Base-by-base conservation (phyloP, 768 basidiomycete species). In the Lepiota venenata region DNA sequence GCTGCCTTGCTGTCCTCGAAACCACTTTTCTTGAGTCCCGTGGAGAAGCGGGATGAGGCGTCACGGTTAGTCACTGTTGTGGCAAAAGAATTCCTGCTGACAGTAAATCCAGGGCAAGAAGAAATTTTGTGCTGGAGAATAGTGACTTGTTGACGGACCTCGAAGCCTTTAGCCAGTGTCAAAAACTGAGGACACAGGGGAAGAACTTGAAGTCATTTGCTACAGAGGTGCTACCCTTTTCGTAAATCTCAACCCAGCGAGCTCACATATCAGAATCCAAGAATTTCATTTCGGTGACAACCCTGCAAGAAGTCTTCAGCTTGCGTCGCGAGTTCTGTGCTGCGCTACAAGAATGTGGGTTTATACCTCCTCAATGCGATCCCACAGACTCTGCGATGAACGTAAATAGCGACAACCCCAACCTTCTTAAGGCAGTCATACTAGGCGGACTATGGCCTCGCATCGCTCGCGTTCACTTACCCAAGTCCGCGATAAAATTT, bases 361-460 rank as follows among this genome's bases (percentile, higher is more conserved):
- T 95, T 62, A 72, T 88, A 37, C 78, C 81, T 1, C 61, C 71
- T 1, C 66, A 70, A 21, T 74, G 78, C 10, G 72, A 64, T 2
- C 76, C 84, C 0, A 66, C 71, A 9, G 72, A 77, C 1, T 66
- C 79, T 1, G 68, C 69, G 16, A 77, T 91, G 47, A 93, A 92
- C 60, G 64, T 69, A 36, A 86, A 92, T 66, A 80, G 80, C 55
- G 62, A 70, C 1, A 84, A 91, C 60, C 74, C 77, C 36, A 91
- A 88, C 63, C 78, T 98, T 21, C 69, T 97, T 62, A 96, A 96
- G 67, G 82, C 84, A 5, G 80, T 94, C 57, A 77, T 97, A 32
- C 80, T 93, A 11, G 93, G 91, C 7, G 93, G 92, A 1, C 77
- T 96, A 18, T 94, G 91, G 82, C 93, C 92, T 2, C 83, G 87